Conservation (phyloP, 2,329 filamentous ascomycete genomes). For the Malbranchea zuffiana region DNA sequence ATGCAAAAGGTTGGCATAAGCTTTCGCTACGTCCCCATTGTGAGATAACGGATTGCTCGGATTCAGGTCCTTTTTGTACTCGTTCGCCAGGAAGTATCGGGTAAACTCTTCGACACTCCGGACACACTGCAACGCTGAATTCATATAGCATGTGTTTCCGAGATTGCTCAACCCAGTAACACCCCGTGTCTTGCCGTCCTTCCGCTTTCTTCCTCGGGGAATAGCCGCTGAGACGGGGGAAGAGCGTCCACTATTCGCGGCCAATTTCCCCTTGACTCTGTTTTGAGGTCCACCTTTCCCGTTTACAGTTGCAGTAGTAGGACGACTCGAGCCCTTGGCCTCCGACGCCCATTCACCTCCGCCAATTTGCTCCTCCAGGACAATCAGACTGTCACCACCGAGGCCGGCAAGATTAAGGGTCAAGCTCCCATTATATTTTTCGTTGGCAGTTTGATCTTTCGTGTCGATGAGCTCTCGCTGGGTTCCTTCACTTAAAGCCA, state of each 20-base stretch:
- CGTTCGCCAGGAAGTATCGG: slow-evolving; percentile 70
- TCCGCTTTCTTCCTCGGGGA: slow-evolving; percentile 61
- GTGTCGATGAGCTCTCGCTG: slow-evolving; percentile 54
- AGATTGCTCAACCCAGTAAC: slow-evolving; percentile 78
- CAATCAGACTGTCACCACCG: slow-evolving; percentile 60
- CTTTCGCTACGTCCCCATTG: slow-evolving; percentile 72
- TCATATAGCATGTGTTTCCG: slow-evolving; percentile 99
- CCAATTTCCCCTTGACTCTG: slow-evolving; percentile 28
- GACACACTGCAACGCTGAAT: slow-evolving; percentile 89
- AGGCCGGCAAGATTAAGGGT: slow-evolving; percentile 57
- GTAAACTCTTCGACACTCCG: slow-evolving; percentile 87
- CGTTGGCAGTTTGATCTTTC: slow-evolving; percentile 59
- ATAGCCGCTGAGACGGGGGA: slow-evolving; percentile 55
- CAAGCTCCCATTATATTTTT: slow-evolving; percentile 65
- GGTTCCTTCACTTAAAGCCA: slow-evolving; percentile 49
- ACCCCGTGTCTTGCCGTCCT: slow-evolving; percentile 59
- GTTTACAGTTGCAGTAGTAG: slow-evolving; percentile 40
- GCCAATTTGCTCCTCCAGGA: slow-evolving; percentile 69
- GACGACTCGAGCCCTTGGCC: slow-evolving; percentile 32
- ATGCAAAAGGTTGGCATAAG: slow-evolving; percentile 65
- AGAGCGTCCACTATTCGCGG: slow-evolving; percentile 49
- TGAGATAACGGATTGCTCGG: slow-evolving; percentile 74
- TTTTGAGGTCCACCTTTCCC: slow-evolving; percentile 25
- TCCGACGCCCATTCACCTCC: slow-evolving; percentile 48
- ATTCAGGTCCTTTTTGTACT: slow-evolving; percentile 74